Evolutionary conservation across 106 monocot species (phyloP).

Genomic region (Alisma plantagoaquatica): DNA sequence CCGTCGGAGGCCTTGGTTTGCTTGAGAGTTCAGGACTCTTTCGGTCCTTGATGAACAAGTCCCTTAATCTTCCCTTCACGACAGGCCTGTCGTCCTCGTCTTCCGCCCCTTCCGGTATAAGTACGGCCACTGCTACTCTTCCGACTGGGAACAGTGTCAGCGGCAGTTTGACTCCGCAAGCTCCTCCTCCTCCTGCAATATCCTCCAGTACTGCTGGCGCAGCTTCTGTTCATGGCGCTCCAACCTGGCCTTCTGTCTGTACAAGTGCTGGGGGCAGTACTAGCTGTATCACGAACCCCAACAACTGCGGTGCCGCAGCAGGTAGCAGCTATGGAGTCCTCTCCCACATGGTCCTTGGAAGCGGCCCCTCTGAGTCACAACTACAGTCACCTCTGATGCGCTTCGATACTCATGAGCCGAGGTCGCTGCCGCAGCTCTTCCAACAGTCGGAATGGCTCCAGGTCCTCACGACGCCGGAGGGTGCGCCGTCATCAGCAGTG

Average conservation of each 20-base stretch:
- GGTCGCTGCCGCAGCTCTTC: not conserved
- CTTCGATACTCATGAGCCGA: not conserved
- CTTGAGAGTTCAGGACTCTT: constrained; percentile 19
- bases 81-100: not conserved
- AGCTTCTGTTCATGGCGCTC: constrained; percentile 10
- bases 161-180: no score
- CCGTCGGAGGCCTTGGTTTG: constrained; percentile 24
- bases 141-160: not conserved
- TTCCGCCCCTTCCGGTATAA: not conserved
- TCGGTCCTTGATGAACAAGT: no score
- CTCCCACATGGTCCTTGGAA: no score
- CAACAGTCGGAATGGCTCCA: not conserved
- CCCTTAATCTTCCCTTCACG: not conserved
- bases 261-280: not conserved
- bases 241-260: not conserved
- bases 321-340: no score
- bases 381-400: not conserved
- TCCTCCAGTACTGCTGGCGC: not conserved
- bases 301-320: no score
- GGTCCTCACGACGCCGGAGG: not conserved
- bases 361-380: no score
- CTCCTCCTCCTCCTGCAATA: no score
- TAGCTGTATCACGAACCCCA: no score
- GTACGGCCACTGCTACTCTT: not conserved
- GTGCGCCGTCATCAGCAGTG: no score